These are phyloP conservation scores for Tolypocladium paradoxum DNA, from an alignment of 2,329 filamentous ascomycete species.

Conservation along the genomic window DNA sequence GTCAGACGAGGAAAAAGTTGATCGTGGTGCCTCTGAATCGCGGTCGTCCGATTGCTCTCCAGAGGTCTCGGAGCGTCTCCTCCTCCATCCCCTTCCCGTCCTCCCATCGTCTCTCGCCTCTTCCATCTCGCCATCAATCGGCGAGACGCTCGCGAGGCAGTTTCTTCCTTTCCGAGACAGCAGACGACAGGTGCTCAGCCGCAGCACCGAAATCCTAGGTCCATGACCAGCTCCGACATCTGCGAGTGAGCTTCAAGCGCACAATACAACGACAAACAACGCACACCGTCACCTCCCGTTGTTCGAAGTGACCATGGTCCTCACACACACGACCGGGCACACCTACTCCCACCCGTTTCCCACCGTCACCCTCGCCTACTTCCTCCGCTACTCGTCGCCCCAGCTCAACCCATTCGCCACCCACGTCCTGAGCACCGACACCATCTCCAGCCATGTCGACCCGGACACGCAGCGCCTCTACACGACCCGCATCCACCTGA, in stretches of 20 bases:
- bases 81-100: background rate
- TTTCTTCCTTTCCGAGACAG: background rate
- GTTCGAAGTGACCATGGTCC: constrained; percentile 39
- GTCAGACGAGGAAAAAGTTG: constrained; percentile 7
- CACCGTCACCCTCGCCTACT: constrained; percentile 79
- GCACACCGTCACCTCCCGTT: background rate
- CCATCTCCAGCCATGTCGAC: constrained; percentile 65
- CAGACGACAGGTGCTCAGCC: constrained; percentile 3
- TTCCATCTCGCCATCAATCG: background rate
- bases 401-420: constrained; percentile 67
- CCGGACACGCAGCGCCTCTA: constrained; percentile 62
- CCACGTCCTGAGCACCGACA: constrained; percentile 76
- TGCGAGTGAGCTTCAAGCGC: constrained; percentile 11
- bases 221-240: constrained; percentile 12
- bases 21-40: constrained; percentile 8
- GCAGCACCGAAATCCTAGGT: constrained; percentile 4
- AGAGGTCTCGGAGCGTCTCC: constrained; percentile 6
- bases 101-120: background rate
- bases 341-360: constrained; percentile 73
- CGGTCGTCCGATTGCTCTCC: constrained; percentile 10
- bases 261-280: background rate
- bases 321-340: constrained; percentile 56
- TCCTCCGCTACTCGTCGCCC: constrained; percentile 69
- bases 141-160: constrained; percentile 3
- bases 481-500: constrained; percentile 71